Conservation (phyloP, 345 rosid genomes). For the Psidium guajava region DNA sequence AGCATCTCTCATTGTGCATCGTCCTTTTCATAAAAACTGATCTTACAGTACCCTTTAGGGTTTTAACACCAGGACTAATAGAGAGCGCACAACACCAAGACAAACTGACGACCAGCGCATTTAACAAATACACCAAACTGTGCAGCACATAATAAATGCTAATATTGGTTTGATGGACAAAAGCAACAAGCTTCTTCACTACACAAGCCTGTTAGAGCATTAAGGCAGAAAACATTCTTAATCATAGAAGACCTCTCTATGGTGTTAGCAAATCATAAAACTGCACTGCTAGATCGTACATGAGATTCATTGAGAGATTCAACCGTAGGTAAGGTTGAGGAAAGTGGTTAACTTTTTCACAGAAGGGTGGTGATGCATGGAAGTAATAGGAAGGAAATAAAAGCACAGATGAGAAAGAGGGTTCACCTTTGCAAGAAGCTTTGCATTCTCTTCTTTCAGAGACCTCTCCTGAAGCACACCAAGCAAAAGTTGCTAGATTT, state of each 20-base stretch:
- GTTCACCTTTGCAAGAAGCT: constrained; percentile 25
- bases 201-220: not conserved
- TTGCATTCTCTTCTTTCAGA: constrained; percentile 34
- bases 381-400: not conserved
- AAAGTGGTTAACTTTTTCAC: not conserved
- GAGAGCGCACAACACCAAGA: no score
- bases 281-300: not conserved
- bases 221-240: not conserved
- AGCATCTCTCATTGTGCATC: no score
- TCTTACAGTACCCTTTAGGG: no score
- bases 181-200: not conserved
- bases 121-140: not conserved
- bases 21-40: no score
- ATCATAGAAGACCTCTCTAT: not conserved
- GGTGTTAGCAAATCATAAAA: not conserved
- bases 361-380: not conserved
- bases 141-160: not conserved
- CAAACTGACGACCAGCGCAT: not conserved
- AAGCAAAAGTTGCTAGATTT: not conserved
- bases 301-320: not conserved
- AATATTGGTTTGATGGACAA: not conserved
- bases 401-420: not conserved
- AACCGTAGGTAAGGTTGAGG: not conserved
- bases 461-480: constrained; percentile 29
- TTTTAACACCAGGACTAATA: no score